Conservation (phyloP, 371 early-diverging fungal species). For the Catenaria anguillulae region DNA sequence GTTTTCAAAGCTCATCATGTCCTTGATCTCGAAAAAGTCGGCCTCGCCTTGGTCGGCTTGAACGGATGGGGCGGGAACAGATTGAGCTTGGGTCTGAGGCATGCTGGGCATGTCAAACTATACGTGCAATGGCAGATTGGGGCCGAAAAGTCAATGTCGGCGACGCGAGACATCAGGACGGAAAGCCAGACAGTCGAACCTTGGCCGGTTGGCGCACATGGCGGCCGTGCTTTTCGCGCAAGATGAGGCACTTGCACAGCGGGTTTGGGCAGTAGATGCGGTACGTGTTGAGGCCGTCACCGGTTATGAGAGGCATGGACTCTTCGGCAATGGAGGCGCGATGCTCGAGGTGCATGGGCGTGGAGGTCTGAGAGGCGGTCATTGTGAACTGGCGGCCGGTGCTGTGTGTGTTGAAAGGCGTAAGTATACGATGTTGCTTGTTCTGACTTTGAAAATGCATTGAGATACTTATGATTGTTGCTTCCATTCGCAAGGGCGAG, state of each 20-base stretch:
- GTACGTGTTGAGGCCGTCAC: constrained; percentile 8
- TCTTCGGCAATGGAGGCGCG: too few relatives aligned
- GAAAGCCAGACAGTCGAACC: not conserved
- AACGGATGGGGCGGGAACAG: not conserved
- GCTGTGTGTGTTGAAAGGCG: too few relatives aligned
- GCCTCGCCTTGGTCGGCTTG: constrained; percentile 35
- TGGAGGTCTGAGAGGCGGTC: too few relatives aligned
- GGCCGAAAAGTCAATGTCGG: too few relatives aligned
- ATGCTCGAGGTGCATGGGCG: too few relatives aligned
- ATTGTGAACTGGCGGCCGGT: too few relatives aligned
- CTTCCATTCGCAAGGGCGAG: too few relatives aligned
- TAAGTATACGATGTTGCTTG: too few relatives aligned
- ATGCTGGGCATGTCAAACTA: too few relatives aligned
- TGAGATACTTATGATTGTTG: too few relatives aligned
- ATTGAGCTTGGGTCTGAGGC: constrained; percentile 8
- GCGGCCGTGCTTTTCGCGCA: constrained; percentile 6
- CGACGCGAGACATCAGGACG: not conserved
- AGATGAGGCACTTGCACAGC: constrained; percentile 11
- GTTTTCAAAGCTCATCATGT: constrained; percentile 64
- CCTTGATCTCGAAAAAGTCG: constrained; percentile 18
- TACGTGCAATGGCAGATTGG: constrained; percentile 4
- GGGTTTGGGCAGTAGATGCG: constrained; percentile 11
- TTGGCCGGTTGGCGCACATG: constrained; percentile 8
- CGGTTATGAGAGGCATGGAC: too few relatives aligned
- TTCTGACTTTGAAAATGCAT: too few relatives aligned